Conservation (phyloP, 1,284 basidiomycete species). For the Apiotrichum sp. region DNA sequence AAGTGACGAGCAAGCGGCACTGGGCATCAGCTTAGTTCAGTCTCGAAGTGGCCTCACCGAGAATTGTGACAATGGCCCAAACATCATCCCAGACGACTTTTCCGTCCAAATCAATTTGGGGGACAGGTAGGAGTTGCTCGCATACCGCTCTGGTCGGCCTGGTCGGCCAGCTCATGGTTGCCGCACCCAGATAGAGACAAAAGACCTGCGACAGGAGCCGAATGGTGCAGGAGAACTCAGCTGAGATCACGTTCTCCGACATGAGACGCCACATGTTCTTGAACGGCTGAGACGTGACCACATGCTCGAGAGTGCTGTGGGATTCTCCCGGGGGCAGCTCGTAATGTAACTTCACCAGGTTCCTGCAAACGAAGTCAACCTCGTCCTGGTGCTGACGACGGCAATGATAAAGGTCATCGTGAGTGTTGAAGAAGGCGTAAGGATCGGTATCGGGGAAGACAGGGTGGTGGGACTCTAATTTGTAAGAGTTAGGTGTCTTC, state of each 20-base stretch:
- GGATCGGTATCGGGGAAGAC: too few species aligned
- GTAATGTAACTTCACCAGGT: not conserved
- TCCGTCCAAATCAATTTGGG: slow-evolving; percentile 1
- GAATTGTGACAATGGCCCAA: not conserved
- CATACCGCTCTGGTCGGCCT: not conserved
- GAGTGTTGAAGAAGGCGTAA: not conserved
- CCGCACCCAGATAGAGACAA: not conserved
- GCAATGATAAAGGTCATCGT: not conserved
- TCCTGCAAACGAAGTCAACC: not conserved
- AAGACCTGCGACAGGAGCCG: not conserved
- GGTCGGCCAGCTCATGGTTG: not conserved
- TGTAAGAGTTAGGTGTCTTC: not conserved
- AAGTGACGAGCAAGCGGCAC: not conserved
- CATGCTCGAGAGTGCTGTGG: not conserved
- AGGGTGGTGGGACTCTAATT: not conserved
- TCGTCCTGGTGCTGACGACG: not conserved
- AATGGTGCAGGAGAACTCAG: not conserved
- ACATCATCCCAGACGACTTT: slow-evolving; percentile 5
- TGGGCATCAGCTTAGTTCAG: not conserved
- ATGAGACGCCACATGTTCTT: not conserved
- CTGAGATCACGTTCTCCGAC: not conserved
- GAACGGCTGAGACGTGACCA: not conserved
- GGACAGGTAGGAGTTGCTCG: not conserved
- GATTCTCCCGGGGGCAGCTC: too few species aligned
- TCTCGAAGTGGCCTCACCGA: not conserved